Evolutionary conservation across 306 rosid species (phyloP).

Genomic region (Rosa chinensis): DNA sequence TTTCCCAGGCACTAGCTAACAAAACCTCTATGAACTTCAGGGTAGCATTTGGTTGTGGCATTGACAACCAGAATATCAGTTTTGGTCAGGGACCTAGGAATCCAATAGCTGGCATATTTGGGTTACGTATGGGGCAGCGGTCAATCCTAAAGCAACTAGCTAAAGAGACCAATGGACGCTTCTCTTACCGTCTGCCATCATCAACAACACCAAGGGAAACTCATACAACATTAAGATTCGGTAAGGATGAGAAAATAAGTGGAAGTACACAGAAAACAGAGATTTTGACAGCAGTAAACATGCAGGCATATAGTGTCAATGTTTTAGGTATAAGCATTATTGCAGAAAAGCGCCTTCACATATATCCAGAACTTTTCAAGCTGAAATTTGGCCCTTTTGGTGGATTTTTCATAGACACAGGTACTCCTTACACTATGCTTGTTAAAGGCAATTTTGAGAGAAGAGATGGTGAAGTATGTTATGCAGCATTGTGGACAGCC

Average conservation of each 20-base stretch:
- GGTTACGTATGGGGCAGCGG: not conserved
- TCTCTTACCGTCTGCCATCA: constrained; percentile 3
- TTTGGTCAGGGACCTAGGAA: not conserved
- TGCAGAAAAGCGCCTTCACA: not conserved
- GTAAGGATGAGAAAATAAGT: not conserved
- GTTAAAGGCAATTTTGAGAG: not conserved
- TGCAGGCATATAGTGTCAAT: not conserved
- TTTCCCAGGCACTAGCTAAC: not conserved
- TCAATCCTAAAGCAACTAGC: not conserved
- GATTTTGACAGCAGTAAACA: not conserved
- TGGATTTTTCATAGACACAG: constrained; percentile 2
- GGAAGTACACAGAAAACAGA: not conserved
- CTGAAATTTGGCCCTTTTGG: not conserved
- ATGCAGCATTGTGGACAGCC: not conserved
- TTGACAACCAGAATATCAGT: not conserved
- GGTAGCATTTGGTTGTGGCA: not conserved
- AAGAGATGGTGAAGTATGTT: not conserved
- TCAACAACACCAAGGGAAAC: not conserved
- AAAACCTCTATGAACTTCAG: not conserved
- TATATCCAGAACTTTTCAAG: not conserved
- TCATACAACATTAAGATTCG: not conserved
- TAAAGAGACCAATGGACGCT: not conserved
- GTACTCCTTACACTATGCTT: not conserved
- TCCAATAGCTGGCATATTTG: constrained; percentile 1
- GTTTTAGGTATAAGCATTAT: not conserved